phyloP scores from a whole-genome alignment of 257 asterid genomes.

The Solanum etuberosum region DNA sequence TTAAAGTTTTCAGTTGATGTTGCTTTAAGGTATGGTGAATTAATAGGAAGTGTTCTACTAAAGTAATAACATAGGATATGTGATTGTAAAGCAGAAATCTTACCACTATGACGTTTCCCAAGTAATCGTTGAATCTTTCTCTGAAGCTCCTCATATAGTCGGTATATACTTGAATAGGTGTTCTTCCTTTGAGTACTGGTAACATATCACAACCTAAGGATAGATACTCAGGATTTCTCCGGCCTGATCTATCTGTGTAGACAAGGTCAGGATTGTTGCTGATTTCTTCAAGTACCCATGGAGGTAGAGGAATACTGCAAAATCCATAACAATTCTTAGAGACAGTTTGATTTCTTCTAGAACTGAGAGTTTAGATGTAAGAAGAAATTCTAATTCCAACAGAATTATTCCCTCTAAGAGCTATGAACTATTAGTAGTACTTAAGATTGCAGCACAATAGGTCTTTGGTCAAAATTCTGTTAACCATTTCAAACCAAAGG shows the following conservation, averaged over 20 bases:
- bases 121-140: slow-evolving; percentile 49
- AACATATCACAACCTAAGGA: slow-evolving; percentile 78
- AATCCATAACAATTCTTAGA: neutral
- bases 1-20: neutral
- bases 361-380: neutral
- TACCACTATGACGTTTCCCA: slow-evolving; percentile 72
- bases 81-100: slow-evolving; percentile 8
- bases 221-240: slow-evolving; percentile 83
- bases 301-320: slow-evolving; percentile 84
- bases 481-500: neutral
- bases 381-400: neutral
- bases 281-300: slow-evolving; percentile 96
- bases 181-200: slow-evolving; percentile 82
- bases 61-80: neutral
- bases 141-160: slow-evolving; percentile 81
- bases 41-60: neutral
- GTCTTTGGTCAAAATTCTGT: neutral
- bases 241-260: slow-evolving; percentile 77
- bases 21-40: neutral
- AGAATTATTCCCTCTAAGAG: neutral
- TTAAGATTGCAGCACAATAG: neutral
- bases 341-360: neutral
- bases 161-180: slow-evolving; percentile 82
- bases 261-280: slow-evolving; percentile 80
- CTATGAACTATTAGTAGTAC: neutral